phyloP scores from a whole-genome alignment of 139 green algal genomes.

The Chlamydomonas eustigma region DNA sequence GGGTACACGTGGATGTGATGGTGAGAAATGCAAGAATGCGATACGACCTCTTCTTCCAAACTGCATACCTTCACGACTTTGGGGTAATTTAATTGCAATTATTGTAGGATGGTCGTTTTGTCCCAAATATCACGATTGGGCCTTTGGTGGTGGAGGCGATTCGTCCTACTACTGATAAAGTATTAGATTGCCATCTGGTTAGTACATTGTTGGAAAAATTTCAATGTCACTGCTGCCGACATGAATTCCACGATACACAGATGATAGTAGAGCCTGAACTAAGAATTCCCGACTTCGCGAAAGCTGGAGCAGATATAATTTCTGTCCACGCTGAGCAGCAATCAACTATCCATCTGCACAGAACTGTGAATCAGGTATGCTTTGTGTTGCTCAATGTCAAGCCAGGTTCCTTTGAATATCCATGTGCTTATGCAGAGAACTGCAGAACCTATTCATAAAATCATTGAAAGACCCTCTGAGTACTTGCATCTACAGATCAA shows the following conservation, averaged over 20 bases:
- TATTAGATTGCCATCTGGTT: slow-evolving; percentile 90
- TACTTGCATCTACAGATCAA: slow-evolving; percentile 95
- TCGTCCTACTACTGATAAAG: slow-evolving; percentile 91
- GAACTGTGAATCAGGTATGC: slow-evolving; percentile 80
- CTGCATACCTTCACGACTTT: background rate
- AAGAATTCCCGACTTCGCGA: slow-evolving; percentile 89
- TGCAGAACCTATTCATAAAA: too few relatives aligned
- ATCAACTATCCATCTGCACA: slow-evolving; percentile 95
- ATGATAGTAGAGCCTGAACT: slow-evolving; percentile 99
- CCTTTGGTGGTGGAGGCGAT: slow-evolving; percentile 95
- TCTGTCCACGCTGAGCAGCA: slow-evolving; percentile 86
- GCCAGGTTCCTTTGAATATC: too few relatives aligned
- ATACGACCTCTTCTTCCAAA: background rate
- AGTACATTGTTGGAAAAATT: too few relatives aligned
- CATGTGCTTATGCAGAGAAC: too few relatives aligned
- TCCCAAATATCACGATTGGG: slow-evolving; percentile 99
- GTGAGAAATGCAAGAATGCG: background rate
- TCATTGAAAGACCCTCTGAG: too few relatives aligned
- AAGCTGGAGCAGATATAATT: slow-evolving; percentile 99
- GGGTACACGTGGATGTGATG: slow-evolving; percentile 97
- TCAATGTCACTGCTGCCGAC: background rate
- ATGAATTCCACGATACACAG: slow-evolving; percentile 21
- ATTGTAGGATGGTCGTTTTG: slow-evolving; percentile 83
- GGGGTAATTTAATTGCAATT: slow-evolving; percentile 34
- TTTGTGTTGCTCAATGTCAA: too few relatives aligned